Conservation (phyloP, 2,329 filamentous ascomycete species). For the Trichoderma koningiopsis region DNA sequence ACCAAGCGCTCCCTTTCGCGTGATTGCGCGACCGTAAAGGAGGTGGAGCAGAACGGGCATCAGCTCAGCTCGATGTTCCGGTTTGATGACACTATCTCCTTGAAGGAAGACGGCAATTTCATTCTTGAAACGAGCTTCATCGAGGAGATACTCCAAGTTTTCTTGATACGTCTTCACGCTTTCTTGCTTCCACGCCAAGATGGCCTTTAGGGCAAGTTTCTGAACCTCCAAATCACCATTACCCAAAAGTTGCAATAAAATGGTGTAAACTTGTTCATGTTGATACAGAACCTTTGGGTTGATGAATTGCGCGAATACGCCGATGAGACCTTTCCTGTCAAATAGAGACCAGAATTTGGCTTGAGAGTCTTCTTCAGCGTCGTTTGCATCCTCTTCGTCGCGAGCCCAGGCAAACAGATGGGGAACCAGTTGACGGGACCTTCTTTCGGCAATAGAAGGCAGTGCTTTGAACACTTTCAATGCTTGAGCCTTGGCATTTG, state of each 20-base stretch:
- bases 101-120: constrained; percentile 89
- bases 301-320: constrained; percentile 78
- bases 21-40: constrained; percentile 86
- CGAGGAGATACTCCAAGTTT: constrained; percentile 80
- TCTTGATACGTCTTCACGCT: constrained; percentile 79
- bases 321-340: constrained; percentile 82
- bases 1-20: constrained; percentile 74
- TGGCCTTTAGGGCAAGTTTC: constrained; percentile 77
- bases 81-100: constrained; percentile 70
- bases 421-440: constrained; percentile 81
- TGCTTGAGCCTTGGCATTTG: constrained; percentile 72
- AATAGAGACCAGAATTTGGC: constrained; percentile 66
- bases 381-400: constrained; percentile 47
- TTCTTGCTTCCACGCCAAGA: constrained; percentile 86
- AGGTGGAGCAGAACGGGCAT: constrained; percentile 87
- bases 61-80: constrained; percentile 70
- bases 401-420: constrained; percentile 81
- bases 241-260: constrained; percentile 72
- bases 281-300: constrained; percentile 86
- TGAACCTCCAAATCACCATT: constrained; percentile 93
- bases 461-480: constrained; percentile 74
- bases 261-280: constrained; percentile 72
- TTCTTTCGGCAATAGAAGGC: constrained; percentile 79
- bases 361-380: constrained; percentile 41
- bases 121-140: constrained; percentile 89